Conservation (phyloP, 306 rosid genomes). For the Quercus robur region DNA sequence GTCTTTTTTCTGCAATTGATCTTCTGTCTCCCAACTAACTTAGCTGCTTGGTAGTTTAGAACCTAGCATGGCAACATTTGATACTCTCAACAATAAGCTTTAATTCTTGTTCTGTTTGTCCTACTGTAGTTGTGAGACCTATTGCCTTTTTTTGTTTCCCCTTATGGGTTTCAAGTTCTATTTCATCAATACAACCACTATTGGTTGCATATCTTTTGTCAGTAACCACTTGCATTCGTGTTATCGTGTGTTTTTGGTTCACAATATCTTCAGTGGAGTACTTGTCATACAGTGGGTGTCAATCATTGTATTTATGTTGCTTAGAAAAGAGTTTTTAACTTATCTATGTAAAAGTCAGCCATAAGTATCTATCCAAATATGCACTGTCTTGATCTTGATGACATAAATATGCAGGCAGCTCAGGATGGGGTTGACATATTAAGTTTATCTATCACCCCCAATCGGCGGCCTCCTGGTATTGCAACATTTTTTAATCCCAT, state of each 20-base stretch:
- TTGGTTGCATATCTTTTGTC: background rate
- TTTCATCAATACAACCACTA: background rate
- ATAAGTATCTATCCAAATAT: background rate
- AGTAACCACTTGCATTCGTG: background rate
- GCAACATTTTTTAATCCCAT: constrained; percentile 97
- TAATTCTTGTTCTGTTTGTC: background rate
- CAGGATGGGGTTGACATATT: constrained; percentile 91
- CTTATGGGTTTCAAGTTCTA: background rate
- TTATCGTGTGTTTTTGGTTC: background rate
- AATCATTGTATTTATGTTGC: background rate
- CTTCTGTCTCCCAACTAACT: constrained; percentile 9
- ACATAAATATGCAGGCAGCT: constrained; percentile 69
- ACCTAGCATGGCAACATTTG: background rate
- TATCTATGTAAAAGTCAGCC: background rate
- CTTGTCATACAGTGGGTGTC: background rate
- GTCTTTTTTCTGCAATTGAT: constrained; percentile 12
- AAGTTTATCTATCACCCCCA: constrained; percentile 90
- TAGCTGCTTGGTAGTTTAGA: background rate
- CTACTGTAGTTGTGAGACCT: background rate
- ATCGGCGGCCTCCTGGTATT: constrained; percentile 93
- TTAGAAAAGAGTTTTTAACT: background rate
- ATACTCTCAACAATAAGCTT: background rate
- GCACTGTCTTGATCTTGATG: background rate
- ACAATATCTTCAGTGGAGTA: background rate
- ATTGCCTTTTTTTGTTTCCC: background rate